Evolutionary conservation across 345 rosid species (phyloP).

Genomic region (Camelina laxa): DNA sequence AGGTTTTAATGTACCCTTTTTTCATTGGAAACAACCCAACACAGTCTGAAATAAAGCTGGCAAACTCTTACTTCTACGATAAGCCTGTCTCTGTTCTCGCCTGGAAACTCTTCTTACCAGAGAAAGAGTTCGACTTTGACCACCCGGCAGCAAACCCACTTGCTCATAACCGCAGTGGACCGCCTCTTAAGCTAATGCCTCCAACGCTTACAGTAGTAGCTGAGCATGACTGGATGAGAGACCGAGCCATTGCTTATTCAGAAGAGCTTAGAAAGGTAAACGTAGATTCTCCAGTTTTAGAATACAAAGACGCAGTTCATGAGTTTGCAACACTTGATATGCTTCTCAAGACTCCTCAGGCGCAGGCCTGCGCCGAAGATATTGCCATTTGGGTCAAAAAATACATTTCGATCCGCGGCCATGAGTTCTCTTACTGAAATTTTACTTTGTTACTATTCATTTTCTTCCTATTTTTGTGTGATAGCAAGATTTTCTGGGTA

Average conservation of each 20-base stretch:
- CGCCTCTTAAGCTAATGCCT: conserved; percentile 86
- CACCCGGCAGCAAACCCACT: conserved; percentile 94
- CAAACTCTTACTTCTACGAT: conserved; percentile 85
- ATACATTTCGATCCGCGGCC: conserved; percentile 80
- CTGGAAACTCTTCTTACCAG: conserved; percentile 84
- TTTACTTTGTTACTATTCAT: conserved; percentile 30
- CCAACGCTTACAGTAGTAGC: conserved; percentile 94
- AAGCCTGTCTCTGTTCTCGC: conserved; percentile 73
- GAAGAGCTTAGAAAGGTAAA: conserved; percentile 91
- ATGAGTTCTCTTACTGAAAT: conserved; percentile 81
- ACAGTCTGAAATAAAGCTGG: conserved; percentile 73
- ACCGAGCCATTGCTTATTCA: conserved; percentile 86
- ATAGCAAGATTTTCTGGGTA: conserved; percentile 35
- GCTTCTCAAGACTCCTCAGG: conserved; percentile 87
- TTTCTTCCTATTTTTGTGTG: conserved; percentile 31
- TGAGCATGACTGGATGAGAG: conserved; percentile 98
- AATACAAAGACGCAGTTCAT: conserved; percentile 94
- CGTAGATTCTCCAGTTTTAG: conserved; percentile 86
- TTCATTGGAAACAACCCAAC: conserved; percentile 83
- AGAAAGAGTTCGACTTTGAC: conserved; percentile 75
- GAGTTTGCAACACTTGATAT: conserved; percentile 95
- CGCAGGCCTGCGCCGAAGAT: conserved; percentile 88
- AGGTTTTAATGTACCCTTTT: conserved; percentile 89
- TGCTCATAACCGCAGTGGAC: conserved; percentile 61
- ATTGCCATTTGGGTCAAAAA: conserved; percentile 93